These are phyloP conservation scores for Zymoseptoria pseudotritici DNA, from an alignment of 2,329 filamentous ascomycete genomes.

Conservation along the genomic window DNA sequence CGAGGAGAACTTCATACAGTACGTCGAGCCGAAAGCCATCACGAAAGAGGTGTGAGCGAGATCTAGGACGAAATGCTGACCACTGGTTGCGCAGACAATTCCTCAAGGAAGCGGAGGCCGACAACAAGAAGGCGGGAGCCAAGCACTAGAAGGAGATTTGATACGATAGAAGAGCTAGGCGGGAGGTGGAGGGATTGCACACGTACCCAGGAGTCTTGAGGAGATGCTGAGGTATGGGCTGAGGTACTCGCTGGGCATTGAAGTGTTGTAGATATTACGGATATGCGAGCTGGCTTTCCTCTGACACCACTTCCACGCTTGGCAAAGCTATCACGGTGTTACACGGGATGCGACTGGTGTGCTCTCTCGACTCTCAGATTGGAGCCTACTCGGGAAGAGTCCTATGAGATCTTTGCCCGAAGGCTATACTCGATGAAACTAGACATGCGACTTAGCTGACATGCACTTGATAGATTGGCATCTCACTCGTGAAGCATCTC, in stretches of 20 bases:
- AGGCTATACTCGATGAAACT: background rate
- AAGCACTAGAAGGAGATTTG: constrained; percentile 7
- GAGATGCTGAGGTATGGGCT: background rate
- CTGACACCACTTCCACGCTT: background rate
- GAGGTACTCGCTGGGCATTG: background rate
- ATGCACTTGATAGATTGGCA: background rate
- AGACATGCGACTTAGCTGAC: background rate
- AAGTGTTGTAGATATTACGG: background rate
- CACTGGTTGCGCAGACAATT: constrained; percentile 12
- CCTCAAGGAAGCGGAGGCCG: constrained; percentile 16
- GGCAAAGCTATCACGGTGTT: background rate
- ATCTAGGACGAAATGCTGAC: constrained; percentile 1
- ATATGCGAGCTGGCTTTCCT: background rate
- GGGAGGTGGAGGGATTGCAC: background rate
- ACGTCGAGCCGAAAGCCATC: constrained; percentile 28
- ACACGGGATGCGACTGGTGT: background rate
- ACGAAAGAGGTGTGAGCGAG: background rate
- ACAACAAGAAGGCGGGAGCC: constrained; percentile 10
- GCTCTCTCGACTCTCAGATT: background rate
- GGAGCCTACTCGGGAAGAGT: background rate
- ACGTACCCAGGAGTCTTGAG: background rate
- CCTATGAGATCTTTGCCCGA: background rate
- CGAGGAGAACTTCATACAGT: constrained; percentile 63
- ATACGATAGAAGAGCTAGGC: background rate
- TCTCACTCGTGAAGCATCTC: background rate